Evolutionary conservation across 768 basidiomycete species (phyloP), one percentile per base, ranked within the genome.

Genomic region (Grammothele lineata): DNA sequence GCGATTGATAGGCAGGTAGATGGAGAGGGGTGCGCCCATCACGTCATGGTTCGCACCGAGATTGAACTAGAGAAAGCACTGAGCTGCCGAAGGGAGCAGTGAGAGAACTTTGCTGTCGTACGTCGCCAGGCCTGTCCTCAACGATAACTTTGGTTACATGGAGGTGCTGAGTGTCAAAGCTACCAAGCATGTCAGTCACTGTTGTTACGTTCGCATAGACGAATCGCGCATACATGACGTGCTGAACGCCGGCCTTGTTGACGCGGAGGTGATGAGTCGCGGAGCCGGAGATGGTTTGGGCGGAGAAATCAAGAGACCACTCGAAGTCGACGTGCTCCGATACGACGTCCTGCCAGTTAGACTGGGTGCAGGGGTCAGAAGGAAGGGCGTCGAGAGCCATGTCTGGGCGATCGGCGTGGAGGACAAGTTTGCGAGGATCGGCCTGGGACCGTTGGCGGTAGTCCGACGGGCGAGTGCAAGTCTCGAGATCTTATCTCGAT

Each of bases 261-360:
- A 81, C 78, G 11, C 64, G 63, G 42, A 96, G 64, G 5, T 68
- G 70, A 61, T 94, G 84, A 0, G 71, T 75, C 8, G 75, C 88
- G 17, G 76, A 73, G 0, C 94, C 93, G 24, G 66, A 62, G 51
- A 95, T 70, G 41, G 73, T 66, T 56, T 83, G 65, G 3, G 70
- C 60, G 0, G 71, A 57, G 62, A 92, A 96, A 66, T 96, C 83
- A 53, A 96, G 67, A 0, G 57, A 67, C 92, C 92, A 95, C 54
- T 87, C 75, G 41, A 96, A 78, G 18, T 76, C 66, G 14, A 92
- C 67, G 60, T 90, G 80, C 30, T 77, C 72, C 1, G 87, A 82
- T 3, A 70, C 64, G 54, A 93, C 74, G 38, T 83, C 68, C 4
- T 68, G 63, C 64, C 88, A 91, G 69, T 96, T 96, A 19, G 90